phyloP scores from a whole-genome alignment of 208 protist species.

The Leishmania amazonensis region DNA sequence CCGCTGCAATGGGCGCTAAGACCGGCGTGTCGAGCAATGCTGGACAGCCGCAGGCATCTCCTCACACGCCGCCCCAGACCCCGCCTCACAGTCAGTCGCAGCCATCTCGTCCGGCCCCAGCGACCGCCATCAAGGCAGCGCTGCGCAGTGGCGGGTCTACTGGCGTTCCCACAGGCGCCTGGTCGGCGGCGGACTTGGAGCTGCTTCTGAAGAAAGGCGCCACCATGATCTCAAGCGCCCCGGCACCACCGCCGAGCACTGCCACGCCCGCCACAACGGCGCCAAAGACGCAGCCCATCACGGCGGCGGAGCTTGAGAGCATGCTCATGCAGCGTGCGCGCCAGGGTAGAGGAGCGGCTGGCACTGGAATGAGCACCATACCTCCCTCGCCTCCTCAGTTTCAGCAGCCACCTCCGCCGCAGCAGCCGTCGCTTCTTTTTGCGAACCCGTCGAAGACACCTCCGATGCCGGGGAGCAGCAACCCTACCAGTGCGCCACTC shows the following conservation, averaged over 20 bases:
- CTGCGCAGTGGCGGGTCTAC: conserved; percentile 1
- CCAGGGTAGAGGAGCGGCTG: conserved; percentile 14
- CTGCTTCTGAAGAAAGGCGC: conserved; percentile 41
- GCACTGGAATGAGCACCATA: neutral
- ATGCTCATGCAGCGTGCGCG: conserved; percentile 53
- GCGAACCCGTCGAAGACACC: conserved; percentile 19
- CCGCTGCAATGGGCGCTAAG: conserved; percentile 19
- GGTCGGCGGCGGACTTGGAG: conserved; percentile 69
- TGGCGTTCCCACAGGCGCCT: conserved; percentile 22
- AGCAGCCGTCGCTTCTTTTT: conserved; percentile 16
- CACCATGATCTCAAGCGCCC: neutral
- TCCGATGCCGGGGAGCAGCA: conserved; percentile 10
- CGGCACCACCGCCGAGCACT: conserved; percentile 1
- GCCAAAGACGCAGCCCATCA: conserved; percentile 34
- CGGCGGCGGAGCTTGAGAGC: conserved; percentile 60
- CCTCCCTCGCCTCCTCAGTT: conserved; percentile 27
- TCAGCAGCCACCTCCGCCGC: conserved; percentile 1
- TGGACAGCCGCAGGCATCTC: neutral
- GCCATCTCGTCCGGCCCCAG: neutral
- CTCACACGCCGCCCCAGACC: conserved; percentile 1
- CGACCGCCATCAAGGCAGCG: conserved; percentile 4
- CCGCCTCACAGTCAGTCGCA: neutral
- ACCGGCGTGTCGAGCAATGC: conserved; percentile 1
- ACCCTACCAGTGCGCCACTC: conserved; percentile 7
- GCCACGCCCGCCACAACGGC: neutral